Evolutionary conservation across 768 basidiomycete genomes (phyloP).

Genomic region (Leccinum aurantiacum): DNA sequence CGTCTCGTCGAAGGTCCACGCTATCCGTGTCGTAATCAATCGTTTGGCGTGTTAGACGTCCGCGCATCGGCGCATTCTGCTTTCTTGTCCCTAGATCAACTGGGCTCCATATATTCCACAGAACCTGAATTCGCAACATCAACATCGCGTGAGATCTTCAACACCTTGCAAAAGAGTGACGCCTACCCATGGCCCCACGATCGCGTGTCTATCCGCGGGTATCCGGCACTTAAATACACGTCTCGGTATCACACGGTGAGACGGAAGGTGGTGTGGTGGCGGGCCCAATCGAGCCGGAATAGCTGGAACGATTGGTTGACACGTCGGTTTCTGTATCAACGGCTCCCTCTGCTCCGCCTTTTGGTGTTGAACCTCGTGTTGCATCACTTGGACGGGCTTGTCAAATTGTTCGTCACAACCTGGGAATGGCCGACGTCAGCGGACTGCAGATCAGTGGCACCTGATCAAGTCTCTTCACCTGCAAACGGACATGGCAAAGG

Average conservation of each 20-base stretch:
- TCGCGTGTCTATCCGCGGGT: constrained; percentile 48
- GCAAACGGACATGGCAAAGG: constrained; percentile 34
- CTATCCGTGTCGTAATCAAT: constrained; percentile 13
- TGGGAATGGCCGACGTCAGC: constrained; percentile 28
- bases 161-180: constrained; percentile 1
- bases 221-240: constrained; percentile 47
- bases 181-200: constrained; percentile 56
- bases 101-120: constrained; percentile 44
- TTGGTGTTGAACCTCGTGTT: constrained; percentile 45
- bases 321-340: constrained; percentile 27
- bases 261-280: constrained; percentile 46
- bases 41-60: constrained; percentile 25
- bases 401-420: constrained; percentile 55
- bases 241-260: constrained; percentile 49
- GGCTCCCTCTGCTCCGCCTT: constrained; percentile 18
- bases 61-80: constrained; percentile 44
- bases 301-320: constrained; percentile 35
- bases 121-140: constrained; percentile 36
- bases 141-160: constrained; percentile 4
- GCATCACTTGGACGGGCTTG: constrained; percentile 46
- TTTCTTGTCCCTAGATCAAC: constrained; percentile 37
- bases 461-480: constrained; percentile 39
- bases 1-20: constrained; percentile 33
- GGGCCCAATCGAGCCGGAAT: constrained; percentile 34
- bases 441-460: not conserved